Evolutionary conservation across 345 rosid species (phyloP).

Genomic region (Eucalyptus lansdowneana): DNA sequence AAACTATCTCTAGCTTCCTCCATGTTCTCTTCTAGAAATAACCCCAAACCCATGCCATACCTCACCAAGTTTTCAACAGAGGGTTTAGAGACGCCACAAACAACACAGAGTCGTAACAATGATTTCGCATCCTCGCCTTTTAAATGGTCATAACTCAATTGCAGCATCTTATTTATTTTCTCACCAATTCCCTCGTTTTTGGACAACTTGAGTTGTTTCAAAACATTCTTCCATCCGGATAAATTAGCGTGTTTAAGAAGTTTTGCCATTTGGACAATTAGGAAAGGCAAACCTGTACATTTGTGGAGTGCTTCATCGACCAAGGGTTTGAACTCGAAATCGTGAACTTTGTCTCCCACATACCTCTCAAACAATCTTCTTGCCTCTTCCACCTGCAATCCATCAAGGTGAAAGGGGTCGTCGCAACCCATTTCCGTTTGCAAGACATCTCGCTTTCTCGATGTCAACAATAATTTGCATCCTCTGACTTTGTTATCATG

Average conservation of each 20-base stretch:
- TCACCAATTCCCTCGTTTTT: neutral
- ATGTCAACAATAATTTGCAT: neutral
- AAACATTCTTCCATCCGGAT: neutral
- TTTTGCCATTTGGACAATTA: neutral
- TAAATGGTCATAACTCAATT: neutral
- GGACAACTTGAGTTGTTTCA: neutral
- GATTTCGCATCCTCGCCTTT: neutral
- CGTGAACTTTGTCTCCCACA: neutral
- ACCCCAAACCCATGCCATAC: neutral
- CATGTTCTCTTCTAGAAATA: neutral
- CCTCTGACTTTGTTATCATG: neutral
- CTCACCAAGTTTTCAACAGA: neutral
- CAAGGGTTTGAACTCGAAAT: neutral
- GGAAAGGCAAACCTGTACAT: neutral
- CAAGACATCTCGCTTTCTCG: neutral
- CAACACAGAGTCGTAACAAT: neutral
- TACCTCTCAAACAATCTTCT: neutral
- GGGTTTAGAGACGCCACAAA: neutral
- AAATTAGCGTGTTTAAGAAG: too few species aligned
- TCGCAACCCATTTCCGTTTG: neutral
- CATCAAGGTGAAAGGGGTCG: neutral
- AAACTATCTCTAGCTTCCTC: neutral
- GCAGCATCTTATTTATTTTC: neutral
- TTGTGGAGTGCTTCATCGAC: neutral
- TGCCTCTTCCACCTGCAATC: accelerated